Percentiles rank a stretch among this genome's conserved stretches.
Conservation (phyloP, 164 flowering plant genomes). For the Stephania cephalantha region DNA sequence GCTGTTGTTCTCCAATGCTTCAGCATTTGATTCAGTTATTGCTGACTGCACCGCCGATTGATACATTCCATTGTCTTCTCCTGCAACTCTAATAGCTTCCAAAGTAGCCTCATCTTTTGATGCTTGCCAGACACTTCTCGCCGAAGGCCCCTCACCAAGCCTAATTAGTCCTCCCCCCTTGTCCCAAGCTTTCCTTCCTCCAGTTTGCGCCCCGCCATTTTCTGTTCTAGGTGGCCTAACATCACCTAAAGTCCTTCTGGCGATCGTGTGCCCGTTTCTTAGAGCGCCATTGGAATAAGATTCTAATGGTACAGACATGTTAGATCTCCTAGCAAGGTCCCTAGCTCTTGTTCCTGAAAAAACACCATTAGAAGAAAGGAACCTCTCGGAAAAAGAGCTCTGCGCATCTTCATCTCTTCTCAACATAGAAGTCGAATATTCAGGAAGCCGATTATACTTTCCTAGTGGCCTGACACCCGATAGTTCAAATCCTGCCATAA, state of each 20-base stretch:
- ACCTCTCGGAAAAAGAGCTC: slow-evolving; percentile 56
- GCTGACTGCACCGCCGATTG: slow-evolving; percentile 48
- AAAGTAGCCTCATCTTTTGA: slow-evolving; percentile 95
- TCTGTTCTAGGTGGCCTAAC: slow-evolving; percentile 52
- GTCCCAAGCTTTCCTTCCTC: slow-evolving; percentile 72
- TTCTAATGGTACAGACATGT: slow-evolving; percentile 56
- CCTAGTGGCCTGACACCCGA: slow-evolving; percentile 48
- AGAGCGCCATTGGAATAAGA: slow-evolving; percentile 47
- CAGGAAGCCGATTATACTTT: slow-evolving; percentile 59
- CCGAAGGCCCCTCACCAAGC: slow-evolving; percentile 97
- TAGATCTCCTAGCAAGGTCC: slow-evolving; percentile 61
- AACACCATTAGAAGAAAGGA: slow-evolving; percentile 47
- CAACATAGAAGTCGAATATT: slow-evolving; percentile 43
- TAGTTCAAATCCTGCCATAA: slow-evolving; percentile 52
- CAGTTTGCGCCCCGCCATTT: slow-evolving; percentile 48
- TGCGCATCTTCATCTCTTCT: slow-evolving; percentile 53
- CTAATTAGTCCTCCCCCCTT: slow-evolving; percentile 61
- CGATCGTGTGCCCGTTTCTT: slow-evolving; percentile 49
- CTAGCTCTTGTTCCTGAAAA: slow-evolving; percentile 50
- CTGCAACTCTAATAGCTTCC: slow-evolving; percentile 95
- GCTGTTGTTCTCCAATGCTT: slow-evolving; percentile 61
- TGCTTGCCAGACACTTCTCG: slow-evolving; percentile 99
- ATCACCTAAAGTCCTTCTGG: slow-evolving; percentile 53
- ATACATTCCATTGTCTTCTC: slow-evolving; percentile 65
- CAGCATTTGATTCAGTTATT: slow-evolving; percentile 58